Evolutionary conservation across 306 rosid genomes (phyloP).

Genomic region (Spatholobus suberectus): DNA sequence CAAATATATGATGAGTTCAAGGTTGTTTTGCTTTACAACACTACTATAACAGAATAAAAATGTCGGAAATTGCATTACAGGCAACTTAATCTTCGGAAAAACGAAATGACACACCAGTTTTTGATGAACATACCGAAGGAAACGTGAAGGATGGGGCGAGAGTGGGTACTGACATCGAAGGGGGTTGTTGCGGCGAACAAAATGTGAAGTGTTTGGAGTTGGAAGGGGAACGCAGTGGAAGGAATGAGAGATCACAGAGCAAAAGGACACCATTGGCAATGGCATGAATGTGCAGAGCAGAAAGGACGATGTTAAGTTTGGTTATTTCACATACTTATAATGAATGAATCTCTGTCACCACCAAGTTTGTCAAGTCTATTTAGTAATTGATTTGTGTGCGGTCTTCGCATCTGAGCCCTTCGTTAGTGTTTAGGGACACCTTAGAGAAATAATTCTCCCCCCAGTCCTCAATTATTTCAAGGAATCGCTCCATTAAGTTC

Average conservation of each 20-base stretch:
- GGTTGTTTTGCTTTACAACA: not conserved
- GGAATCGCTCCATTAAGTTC: not conserved
- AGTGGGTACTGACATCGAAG: not conserved
- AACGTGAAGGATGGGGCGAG: not conserved
- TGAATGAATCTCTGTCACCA: too few relatives aligned
- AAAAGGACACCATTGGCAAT: constrained; percentile 24
- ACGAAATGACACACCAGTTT: not conserved
- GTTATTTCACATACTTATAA: not conserved
- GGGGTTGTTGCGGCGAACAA: not conserved
- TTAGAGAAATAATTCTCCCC: not conserved
- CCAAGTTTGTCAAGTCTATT: too few relatives aligned
- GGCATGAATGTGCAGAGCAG: not conserved
- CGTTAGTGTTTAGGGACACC: not conserved
- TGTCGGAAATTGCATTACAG: not conserved
- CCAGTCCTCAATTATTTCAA: not conserved
- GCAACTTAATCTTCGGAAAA: not conserved
- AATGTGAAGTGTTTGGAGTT: constrained; percentile 5
- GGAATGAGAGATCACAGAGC: constrained; percentile 8
- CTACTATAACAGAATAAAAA: not conserved
- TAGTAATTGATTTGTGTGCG: not conserved
- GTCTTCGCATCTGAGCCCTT: too few relatives aligned
- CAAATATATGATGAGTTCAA: not conserved
- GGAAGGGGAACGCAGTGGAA: constrained; percentile 7
- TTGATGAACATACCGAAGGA: constrained; percentile 19
- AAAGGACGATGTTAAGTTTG: not conserved